These are phyloP conservation scores for Schizothecium vesticola DNA, from an alignment of 495 filamentous ascomycete genomes.

Conservation along the genomic window DNA sequence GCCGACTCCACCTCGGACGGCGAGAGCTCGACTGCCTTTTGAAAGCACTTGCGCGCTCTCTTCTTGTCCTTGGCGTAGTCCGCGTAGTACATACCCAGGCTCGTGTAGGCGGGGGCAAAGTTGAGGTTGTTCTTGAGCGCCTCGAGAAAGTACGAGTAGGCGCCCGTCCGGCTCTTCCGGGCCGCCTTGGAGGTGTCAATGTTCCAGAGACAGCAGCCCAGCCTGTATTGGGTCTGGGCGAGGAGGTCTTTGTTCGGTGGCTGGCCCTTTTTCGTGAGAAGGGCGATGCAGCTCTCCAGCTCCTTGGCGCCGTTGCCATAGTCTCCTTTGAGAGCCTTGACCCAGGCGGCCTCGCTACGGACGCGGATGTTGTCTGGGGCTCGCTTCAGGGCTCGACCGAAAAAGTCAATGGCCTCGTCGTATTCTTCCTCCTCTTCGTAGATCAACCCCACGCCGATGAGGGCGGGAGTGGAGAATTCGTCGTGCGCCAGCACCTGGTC, in stretches of 20 bases:
- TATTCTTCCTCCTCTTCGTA: slow-evolving; percentile 90
- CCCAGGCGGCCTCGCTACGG: slow-evolving; percentile 81
- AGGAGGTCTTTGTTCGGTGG: slow-evolving; percentile 60
- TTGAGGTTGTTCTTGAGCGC: slow-evolving; percentile 84
- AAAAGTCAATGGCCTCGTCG: slow-evolving; percentile 66
- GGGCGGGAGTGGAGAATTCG: slow-evolving; percentile 64
- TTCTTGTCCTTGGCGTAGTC: slow-evolving; percentile 85
- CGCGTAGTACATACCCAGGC: slow-evolving; percentile 87
- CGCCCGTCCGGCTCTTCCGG: slow-evolving; percentile 64
- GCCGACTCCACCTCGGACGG: slow-evolving; percentile 81
- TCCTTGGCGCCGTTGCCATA: slow-evolving; percentile 56
- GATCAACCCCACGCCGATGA: slow-evolving; percentile 87
- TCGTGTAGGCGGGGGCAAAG: slow-evolving; percentile 88
- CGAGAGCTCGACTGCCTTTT: slow-evolving; percentile 94
- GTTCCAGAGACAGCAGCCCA: slow-evolving; percentile 88
- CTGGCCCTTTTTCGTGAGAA: slow-evolving; percentile 43
- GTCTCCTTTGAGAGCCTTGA: slow-evolving; percentile 76
- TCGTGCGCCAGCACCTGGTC: slow-evolving; percentile 69
- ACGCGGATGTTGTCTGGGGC: slow-evolving; percentile 70
- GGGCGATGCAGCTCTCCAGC: slow-evolving; percentile 62
- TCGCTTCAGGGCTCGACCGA: slow-evolving; percentile 64
- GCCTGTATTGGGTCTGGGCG: slow-evolving; percentile 77
- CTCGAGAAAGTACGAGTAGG: slow-evolving; percentile 77
- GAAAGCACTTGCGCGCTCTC: slow-evolving; percentile 83
- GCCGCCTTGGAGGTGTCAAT: slow-evolving; percentile 62